Evolutionary conservation across 2,329 filamentous ascomycete species (phyloP).

Genomic region (Fusarium virguliforme): DNA sequence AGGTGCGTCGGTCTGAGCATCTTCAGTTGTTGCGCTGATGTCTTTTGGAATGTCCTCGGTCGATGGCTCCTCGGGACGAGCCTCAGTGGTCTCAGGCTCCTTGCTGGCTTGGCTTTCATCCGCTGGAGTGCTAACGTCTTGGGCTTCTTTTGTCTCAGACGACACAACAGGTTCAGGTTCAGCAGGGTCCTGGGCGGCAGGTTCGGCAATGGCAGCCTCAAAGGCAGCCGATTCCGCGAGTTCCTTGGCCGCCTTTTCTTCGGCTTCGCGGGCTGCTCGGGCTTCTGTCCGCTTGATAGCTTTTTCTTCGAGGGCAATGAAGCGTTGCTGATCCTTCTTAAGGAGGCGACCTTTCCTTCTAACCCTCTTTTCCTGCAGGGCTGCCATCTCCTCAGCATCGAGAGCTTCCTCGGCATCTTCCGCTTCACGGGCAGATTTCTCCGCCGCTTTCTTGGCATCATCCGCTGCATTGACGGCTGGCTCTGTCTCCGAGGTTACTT

Average conservation of each 20-base stretch:
- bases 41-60: conserved; percentile 14
- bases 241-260: conserved; percentile 36
- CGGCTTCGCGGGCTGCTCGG: conserved; percentile 51
- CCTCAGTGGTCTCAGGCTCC: conserved; percentile 4
- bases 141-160: conserved; percentile 12
- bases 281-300: conserved; percentile 46
- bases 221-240: conserved; percentile 17
- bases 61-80: background rate
- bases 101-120: conserved; percentile 8
- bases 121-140: conserved; percentile 8
- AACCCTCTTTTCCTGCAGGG: conserved; percentile 60
- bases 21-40: conserved; percentile 8
- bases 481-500: conserved; percentile 51
- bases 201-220: conserved; percentile 29
- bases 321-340: conserved; percentile 44
- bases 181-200: conserved; percentile 3
- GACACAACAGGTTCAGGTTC: conserved; percentile 1
- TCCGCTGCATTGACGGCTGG: conserved; percentile 31
- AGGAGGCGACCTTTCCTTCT: conserved; percentile 44
- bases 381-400: conserved; percentile 55
- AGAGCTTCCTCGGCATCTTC: conserved; percentile 43
- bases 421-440: conserved; percentile 45
- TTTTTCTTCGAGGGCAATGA: conserved; percentile 41
- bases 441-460: conserved; percentile 35
- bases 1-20: conserved; percentile 1